These are phyloP conservation scores for Xylaria sp. DNA, from an alignment of 2,329 filamentous ascomycete species.

Conservation along the genomic window DNA sequence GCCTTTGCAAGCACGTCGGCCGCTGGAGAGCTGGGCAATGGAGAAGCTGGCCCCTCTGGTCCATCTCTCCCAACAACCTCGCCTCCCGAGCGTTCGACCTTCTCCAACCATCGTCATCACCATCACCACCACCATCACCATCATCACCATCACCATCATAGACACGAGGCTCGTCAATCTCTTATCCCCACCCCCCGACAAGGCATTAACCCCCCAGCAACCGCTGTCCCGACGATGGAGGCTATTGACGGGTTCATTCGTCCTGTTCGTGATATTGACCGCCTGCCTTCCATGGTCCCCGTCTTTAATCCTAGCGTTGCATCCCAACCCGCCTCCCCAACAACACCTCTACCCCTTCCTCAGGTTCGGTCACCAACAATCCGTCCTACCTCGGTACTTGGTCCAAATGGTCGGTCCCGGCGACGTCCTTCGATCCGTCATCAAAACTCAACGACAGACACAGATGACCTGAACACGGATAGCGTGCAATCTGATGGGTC, in stretches of 20 bases:
- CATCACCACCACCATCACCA: constrained; percentile 61
- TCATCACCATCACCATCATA: constrained; percentile 59
- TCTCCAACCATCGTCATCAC: constrained; percentile 63
- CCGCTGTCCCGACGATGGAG: constrained; percentile 75
- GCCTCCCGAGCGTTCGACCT: constrained; percentile 76
- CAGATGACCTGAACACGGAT: constrained; percentile 87
- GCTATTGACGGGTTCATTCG: constrained; percentile 79
- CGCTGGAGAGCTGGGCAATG: constrained; percentile 53
- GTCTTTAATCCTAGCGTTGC: constrained; percentile 74
- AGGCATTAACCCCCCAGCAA: constrained; percentile 73
- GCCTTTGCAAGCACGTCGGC: constrained; percentile 60
- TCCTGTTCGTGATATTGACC: constrained; percentile 83
- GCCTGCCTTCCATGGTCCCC: constrained; percentile 83
- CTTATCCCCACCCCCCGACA: constrained; percentile 63
- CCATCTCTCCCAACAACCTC: constrained; percentile 74
- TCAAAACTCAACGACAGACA: constrained; percentile 88
- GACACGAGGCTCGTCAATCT: constrained; percentile 62
- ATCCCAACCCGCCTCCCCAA: constrained; percentile 93
- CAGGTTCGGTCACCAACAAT: constrained; percentile 69
- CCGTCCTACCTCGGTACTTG: constrained; percentile 64
- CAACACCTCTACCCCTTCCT: constrained; percentile 79
- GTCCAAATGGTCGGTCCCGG: constrained; percentile 66
- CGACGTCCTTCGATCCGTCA: constrained; percentile 88
- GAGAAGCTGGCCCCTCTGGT: constrained; percentile 70
- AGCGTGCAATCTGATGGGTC: constrained; percentile 83